A percentile compares a stretch with the other conserved stretches of the same genome.
Evolutionary conservation across 805 yeast genomes (phyloP).

Genomic region (Trichomonascus vanleenenianus): DNA sequence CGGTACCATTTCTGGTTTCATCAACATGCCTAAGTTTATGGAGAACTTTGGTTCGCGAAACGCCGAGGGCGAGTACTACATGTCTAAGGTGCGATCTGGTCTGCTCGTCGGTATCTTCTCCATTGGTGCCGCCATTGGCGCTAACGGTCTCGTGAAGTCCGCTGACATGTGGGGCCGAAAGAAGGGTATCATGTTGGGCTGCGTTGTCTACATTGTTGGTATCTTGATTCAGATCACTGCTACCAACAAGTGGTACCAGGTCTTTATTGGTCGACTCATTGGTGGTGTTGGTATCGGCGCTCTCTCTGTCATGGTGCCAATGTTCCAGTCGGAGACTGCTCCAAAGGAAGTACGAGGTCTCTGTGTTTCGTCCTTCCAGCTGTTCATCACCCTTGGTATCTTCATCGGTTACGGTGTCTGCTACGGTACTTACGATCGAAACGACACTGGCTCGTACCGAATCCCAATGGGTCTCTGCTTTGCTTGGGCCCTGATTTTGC

Average conservation of each 20-base stretch:
- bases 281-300: constrained; percentile 78
- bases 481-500: constrained; percentile 56
- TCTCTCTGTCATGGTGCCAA: constrained; percentile 66
- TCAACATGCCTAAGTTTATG: constrained; percentile 47
- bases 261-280: constrained; percentile 62
- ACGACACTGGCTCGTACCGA: constrained; percentile 47
- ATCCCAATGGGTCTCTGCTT: constrained; percentile 71
- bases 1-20: constrained; percentile 60
- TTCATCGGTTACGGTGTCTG: constrained; percentile 62
- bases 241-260: constrained; percentile 32
- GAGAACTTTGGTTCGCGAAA: constrained; percentile 40
- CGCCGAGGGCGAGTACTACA: constrained; percentile 28
- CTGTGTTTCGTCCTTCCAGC: constrained; percentile 66
- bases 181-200: constrained; percentile 32
- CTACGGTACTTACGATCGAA: constrained; percentile 52
- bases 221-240: constrained; percentile 42
- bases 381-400: constrained; percentile 67
- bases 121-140: constrained; percentile 64
- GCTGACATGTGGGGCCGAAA: constrained; percentile 43
- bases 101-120: constrained; percentile 68
- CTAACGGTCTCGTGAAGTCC: constrained; percentile 51
- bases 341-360: constrained; percentile 77
- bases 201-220: constrained; percentile 46
- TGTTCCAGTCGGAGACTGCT: constrained; percentile 72
- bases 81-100: constrained; percentile 50